Conservation (phyloP, 257 asterid species). For the Lithospermum erythrorhizon region DNA sequence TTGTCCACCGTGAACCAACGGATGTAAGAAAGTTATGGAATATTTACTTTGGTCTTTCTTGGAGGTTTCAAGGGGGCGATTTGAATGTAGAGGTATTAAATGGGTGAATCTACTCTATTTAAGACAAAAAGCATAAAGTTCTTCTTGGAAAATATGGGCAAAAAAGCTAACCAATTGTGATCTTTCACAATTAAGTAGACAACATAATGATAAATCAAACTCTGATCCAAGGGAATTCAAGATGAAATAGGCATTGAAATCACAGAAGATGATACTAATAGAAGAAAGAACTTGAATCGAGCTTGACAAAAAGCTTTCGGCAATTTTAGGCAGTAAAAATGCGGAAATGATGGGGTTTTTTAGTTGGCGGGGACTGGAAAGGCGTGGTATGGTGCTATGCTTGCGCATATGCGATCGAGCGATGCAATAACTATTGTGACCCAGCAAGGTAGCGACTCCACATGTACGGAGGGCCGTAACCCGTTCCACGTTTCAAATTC, state of each 20-base stretch:
- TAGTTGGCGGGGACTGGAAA: neutral
- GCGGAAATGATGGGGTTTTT: no score
- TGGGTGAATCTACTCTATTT: no score
- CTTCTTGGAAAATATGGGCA: neutral
- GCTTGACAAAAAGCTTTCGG: no score
- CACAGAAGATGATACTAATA: no score
- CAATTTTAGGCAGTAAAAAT: no score
- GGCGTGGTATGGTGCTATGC: neutral
- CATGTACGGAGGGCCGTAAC: neutral
- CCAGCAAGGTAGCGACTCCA: neutral
- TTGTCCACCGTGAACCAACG: no score
- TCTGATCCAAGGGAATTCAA: neutral
- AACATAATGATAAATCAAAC: neutral
- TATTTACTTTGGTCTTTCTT: no score
- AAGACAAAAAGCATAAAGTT: no score
- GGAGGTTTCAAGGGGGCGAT: neutral
- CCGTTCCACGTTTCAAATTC: conserved; percentile 4
- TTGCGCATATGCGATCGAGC: neutral
- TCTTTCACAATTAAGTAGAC: neutral
- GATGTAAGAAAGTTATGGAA: no score
- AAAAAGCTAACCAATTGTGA: neutral
- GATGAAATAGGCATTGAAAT: neutral
- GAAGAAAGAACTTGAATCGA: no score
- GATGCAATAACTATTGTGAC: conserved; percentile 1
- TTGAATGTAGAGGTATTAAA: neutral